Evolutionary conservation across 306 rosid genomes (phyloP).

Genomic region (Rosa rugosa): DNA sequence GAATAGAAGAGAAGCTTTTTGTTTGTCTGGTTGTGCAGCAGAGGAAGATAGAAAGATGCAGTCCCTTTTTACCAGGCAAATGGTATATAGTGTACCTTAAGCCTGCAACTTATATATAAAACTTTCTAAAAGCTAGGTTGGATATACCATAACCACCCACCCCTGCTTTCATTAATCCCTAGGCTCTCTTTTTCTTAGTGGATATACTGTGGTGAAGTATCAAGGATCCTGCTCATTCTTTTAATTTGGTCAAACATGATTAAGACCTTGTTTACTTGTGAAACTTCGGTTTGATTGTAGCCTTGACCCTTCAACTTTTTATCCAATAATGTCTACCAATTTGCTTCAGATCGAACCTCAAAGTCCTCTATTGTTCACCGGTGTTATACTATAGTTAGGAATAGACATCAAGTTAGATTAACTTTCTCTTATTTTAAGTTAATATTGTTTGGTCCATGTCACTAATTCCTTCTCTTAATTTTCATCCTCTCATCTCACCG

Average conservation of each 20-base stretch:
- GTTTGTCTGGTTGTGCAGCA: conserved; percentile 70
- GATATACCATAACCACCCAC: conserved; percentile 73
- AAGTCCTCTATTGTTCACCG: not conserved
- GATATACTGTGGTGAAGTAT: conserved; percentile 38
- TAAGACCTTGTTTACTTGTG: not conserved
- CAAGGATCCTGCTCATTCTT: conserved; percentile 40
- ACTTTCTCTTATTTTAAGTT: too few species aligned
- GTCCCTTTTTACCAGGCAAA: conserved; percentile 71
- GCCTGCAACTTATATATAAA: conserved; percentile 66
- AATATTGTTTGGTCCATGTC: not conserved
- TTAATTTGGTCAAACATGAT: conserved; percentile 33
- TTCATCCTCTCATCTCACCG: too few species aligned
- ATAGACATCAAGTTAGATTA: too few species aligned
- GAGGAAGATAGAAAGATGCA: conserved; percentile 39
- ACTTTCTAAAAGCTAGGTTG: conserved; percentile 92
- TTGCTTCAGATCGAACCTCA: not conserved
- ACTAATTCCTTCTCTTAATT: not conserved
- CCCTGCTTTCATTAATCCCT: conserved; percentile 85
- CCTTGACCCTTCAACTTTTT: not conserved
- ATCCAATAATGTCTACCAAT: not conserved
- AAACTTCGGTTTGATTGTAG: not conserved
- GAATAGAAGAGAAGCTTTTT: conserved; percentile 64
- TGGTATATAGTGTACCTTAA: conserved; percentile 78
- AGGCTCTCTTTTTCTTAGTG: conserved; percentile 42
- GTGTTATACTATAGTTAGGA: not conserved